A percentile compares a stretch with the other conserved stretches of the same genome.
Evolutionary conservation across 495 filamentous ascomycete species (phyloP).

Genomic region (Tuber calosporum): DNA sequence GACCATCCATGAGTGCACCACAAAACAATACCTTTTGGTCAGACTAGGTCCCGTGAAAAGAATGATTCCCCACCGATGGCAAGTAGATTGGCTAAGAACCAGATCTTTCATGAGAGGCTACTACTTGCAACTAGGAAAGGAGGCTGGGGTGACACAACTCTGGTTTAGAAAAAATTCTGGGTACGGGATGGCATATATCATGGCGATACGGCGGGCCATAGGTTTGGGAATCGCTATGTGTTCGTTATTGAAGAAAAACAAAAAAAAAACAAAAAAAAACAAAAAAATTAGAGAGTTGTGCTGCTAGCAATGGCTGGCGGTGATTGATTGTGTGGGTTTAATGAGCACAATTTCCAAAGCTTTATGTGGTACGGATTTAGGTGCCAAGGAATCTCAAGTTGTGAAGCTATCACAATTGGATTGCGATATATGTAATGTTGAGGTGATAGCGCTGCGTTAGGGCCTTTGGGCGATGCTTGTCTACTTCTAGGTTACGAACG

Average conservation of each 20-base stretch:
- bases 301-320: neutral
- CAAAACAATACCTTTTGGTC: neutral
- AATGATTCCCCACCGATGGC: neutral
- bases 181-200: neutral
- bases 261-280: neutral
- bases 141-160: neutral
- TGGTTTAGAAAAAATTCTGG: neutral
- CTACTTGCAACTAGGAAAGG: too few relatives aligned
- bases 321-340: neutral
- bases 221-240: neutral
- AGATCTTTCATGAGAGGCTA: neutral
- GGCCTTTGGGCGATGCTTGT: neutral
- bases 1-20: neutral
- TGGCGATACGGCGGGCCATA: neutral
- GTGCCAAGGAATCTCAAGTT: neutral
- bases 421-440: neutral
- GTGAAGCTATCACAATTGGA: neutral
- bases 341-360: too few relatives aligned
- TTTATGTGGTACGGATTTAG: neutral
- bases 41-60: neutral
- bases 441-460: too few relatives aligned
- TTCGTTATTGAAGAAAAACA: neutral
- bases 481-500: conserved; percentile 28
- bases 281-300: neutral
- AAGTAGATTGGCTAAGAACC: neutral